These are phyloP conservation scores for Paecilomyces sp. DNA, from an alignment of 2,329 filamentous ascomycete genomes.

Conservation along the genomic window DNA sequence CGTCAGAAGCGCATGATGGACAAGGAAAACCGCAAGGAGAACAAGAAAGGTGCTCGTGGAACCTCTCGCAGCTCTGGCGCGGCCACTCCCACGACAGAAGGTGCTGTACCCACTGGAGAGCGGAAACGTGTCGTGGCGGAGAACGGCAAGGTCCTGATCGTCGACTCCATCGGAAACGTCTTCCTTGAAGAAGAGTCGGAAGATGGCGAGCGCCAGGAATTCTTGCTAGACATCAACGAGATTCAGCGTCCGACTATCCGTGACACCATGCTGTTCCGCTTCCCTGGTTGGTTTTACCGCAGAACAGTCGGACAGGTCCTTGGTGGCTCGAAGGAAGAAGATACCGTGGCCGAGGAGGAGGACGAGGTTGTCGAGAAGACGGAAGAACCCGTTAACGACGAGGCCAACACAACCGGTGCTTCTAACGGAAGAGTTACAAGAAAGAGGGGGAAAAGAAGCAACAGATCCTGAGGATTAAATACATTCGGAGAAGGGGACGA, in stretches of 20 bases:
- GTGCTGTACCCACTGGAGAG: slow-evolving; percentile 60
- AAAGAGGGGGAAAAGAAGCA: slow-evolving; percentile 21
- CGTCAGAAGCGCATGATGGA: slow-evolving; percentile 85
- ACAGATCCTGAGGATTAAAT: slow-evolving; percentile 14
- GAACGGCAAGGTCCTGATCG: slow-evolving; percentile 91
- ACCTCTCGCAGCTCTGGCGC: slow-evolving; percentile 35
- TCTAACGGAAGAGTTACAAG: slow-evolving; percentile 14
- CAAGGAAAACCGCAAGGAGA: slow-evolving; percentile 65
- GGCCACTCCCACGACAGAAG: slow-evolving; percentile 45
- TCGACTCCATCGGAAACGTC: slow-evolving; percentile 86
- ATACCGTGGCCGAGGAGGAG: slow-evolving; percentile 11
- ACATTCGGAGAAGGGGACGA: not conserved
- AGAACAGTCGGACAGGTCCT: slow-evolving; percentile 27
- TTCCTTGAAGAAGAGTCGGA: slow-evolving; percentile 90
- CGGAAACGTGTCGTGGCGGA: slow-evolving; percentile 86
- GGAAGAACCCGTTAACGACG: slow-evolving; percentile 8
- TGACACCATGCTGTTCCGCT: slow-evolving; percentile 74
- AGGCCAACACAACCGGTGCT: slow-evolving; percentile 16
- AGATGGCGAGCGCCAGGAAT: slow-evolving; percentile 76
- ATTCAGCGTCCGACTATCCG: slow-evolving; percentile 67
- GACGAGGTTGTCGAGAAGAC: not conserved
- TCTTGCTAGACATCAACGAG: slow-evolving; percentile 81
- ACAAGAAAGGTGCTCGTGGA: slow-evolving; percentile 39
- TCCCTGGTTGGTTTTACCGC: slow-evolving; percentile 67
- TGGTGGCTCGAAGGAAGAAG: slow-evolving; percentile 10